Percentiles rank a stretch among this genome's conserved stretches.
Conservation (phyloP, 2,329 filamentous ascomycete genomes). For the Colletotrichum sp. region DNA sequence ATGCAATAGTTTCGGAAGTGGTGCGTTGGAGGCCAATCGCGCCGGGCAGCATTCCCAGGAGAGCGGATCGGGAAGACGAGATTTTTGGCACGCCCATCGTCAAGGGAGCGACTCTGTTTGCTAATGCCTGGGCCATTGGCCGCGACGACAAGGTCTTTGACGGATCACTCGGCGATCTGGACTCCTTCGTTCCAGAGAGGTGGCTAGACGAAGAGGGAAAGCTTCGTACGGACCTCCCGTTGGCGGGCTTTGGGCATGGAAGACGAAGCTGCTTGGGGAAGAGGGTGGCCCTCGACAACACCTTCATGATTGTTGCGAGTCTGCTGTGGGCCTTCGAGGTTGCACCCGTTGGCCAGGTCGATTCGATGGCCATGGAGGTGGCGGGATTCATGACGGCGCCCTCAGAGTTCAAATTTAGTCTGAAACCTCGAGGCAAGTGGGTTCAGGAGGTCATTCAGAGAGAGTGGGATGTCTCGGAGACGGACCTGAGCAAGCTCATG, state of each 20-base stretch:
- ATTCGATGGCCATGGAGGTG: conserved; percentile 20
- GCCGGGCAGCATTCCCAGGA: conserved; percentile 41
- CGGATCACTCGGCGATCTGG: conserved; percentile 13
- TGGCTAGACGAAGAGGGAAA: conserved; percentile 26
- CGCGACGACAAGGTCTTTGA: conserved; percentile 47
- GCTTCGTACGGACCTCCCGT: conserved; percentile 31
- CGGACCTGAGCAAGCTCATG: conserved; percentile 10
- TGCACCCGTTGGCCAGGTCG: conserved; percentile 28
- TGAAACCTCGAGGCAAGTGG: conserved; percentile 31
- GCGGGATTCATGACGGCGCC: conserved; percentile 31
- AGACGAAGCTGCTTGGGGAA: conserved; percentile 46
- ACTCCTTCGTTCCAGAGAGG: conserved; percentile 36
- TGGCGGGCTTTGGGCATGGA: conserved; percentile 52
- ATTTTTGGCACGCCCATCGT: conserved; percentile 46
- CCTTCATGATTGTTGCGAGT: conserved; percentile 45
- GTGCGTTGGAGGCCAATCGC: conserved; percentile 49
- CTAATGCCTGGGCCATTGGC: conserved; percentile 44
- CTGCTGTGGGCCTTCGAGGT: conserved; percentile 57
- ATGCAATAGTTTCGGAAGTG: conserved; percentile 45
- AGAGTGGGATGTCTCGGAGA: conserved; percentile 16
- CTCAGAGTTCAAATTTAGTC: conserved; percentile 29
- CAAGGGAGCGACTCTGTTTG: conserved; percentile 45
- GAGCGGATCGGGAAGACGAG: conserved; percentile 35
- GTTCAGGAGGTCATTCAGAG: conserved; percentile 28
- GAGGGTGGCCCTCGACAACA: conserved; percentile 51